phyloP scores from a whole-genome alignment of 805 yeast species.

The Ogataea saltuana region DNA sequence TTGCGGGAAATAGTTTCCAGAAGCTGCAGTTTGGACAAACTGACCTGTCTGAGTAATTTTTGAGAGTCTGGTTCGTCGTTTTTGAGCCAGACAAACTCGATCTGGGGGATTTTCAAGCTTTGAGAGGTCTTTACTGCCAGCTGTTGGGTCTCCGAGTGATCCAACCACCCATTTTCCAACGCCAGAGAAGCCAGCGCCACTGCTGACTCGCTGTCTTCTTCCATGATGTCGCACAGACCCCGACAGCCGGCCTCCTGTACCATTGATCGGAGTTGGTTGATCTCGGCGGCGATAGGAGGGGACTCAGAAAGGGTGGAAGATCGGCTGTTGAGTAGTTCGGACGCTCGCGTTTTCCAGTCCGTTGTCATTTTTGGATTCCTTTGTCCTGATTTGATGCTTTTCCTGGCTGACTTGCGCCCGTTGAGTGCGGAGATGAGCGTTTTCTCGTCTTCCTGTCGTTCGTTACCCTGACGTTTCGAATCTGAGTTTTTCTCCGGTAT shows the following conservation, averaged over 20 bases:
- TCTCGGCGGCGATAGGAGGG: not conserved
- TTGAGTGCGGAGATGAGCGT: no score
- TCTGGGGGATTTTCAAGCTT: constrained; percentile 7
- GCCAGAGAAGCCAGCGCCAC: not conserved
- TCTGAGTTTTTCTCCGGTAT: not conserved
- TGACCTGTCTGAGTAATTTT: constrained; percentile 1
- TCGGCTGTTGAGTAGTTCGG: not conserved
- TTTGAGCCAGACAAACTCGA: constrained; percentile 16
- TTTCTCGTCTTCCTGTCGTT: no score
- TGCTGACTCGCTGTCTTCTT: not conserved
- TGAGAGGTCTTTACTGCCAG: not conserved
- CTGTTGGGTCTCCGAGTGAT: not conserved
- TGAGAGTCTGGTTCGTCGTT: constrained; percentile 12
- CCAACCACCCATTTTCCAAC: not conserved
- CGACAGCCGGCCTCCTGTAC: constrained; percentile 5
- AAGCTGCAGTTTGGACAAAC: constrained; percentile 2
- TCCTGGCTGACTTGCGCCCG: not conserved
- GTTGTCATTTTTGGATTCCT: not conserved
- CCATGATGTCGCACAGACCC: not conserved
- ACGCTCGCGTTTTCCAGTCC: not conserved
- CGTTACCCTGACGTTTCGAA: constrained; percentile 5
- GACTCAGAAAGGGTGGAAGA: not conserved
- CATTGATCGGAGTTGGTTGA: not conserved
- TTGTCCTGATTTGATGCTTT: not conserved
- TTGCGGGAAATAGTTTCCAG: not conserved